Percentiles rank a stretch among this genome's conserved stretches.
Conservation (phyloP, 139 green algal species). For the Penium margaritaceum region DNA sequence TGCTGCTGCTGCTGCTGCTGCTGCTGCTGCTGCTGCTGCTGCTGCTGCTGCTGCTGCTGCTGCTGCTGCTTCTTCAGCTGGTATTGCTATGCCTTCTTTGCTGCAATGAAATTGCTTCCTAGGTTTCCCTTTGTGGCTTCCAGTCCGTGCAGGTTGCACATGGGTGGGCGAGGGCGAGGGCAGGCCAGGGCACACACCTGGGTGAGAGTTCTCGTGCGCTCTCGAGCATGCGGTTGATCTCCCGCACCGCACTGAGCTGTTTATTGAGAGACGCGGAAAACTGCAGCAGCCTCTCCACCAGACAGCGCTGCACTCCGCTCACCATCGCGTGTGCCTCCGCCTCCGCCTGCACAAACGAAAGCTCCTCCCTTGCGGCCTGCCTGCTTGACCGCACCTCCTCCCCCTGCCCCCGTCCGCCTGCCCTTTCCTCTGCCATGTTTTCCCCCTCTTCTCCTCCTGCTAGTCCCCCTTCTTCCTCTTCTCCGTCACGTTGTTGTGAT, state of each 20-base stretch:
- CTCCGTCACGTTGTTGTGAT: not conserved
- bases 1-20: too few relatives aligned
- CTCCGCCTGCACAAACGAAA: not conserved
- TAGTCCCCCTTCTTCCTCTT: not conserved
- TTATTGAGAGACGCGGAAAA: constrained; percentile 41
- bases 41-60: too few relatives aligned
- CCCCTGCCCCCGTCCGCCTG: not conserved
- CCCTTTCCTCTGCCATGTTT: not conserved
- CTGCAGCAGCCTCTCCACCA: constrained; percentile 62
- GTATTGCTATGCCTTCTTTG: too few relatives aligned
- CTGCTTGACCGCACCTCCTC: not conserved
- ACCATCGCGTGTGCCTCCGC: constrained; percentile 32
- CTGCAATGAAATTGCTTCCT: too few relatives aligned
- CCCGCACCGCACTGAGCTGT: constrained; percentile 32
- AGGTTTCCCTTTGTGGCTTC: too few relatives aligned
- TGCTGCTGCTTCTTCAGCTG: too few relatives aligned
- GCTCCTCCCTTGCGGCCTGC: not conserved
- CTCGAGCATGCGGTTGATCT: constrained; percentile 37
- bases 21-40: too few relatives aligned
- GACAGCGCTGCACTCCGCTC: constrained; percentile 54
- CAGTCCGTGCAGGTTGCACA: too few relatives aligned
- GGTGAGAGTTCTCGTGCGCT: too few relatives aligned
- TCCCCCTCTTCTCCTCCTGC: not conserved
- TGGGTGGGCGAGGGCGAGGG: too few relatives aligned
- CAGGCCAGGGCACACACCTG: too few relatives aligned